These are phyloP conservation scores for Hymenotorrendiella dingleyae DNA, from an alignment of 2,329 filamentous ascomycete species.

Conservation along the genomic window DNA sequence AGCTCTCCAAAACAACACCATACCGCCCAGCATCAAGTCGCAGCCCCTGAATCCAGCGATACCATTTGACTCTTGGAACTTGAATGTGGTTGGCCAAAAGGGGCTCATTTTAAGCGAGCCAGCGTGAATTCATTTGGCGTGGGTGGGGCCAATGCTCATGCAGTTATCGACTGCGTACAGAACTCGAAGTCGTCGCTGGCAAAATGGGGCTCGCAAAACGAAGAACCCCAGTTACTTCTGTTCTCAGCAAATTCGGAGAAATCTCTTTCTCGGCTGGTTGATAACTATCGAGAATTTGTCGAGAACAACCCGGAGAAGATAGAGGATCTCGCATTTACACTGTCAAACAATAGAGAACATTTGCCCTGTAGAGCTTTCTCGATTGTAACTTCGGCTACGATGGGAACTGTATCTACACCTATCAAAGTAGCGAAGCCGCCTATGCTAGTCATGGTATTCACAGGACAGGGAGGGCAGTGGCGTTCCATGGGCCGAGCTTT, in stretches of 20 bases:
- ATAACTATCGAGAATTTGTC: not conserved
- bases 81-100: slow-evolving; percentile 10
- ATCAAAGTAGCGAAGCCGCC: slow-evolving; percentile 37
- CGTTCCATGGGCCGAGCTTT: slow-evolving; percentile 22
- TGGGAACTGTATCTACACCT: slow-evolving; percentile 38
- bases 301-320: not conserved
- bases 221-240: not conserved
- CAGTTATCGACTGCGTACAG: slow-evolving; percentile 6
- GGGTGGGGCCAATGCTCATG: slow-evolving; percentile 18
- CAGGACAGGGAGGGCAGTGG: slow-evolving; percentile 28
- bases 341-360: slow-evolving; percentile 3
- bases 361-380: not conserved
- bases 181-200: not conserved
- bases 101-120: slow-evolving; percentile 5
- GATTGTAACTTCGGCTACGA: slow-evolving; percentile 23
- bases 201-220: not conserved
- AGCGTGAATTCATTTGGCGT: slow-evolving; percentile 23
- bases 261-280: not conserved
- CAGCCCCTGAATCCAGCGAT: slow-evolving; percentile 15
- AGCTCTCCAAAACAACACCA: slow-evolving; percentile 28
- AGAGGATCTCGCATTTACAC: slow-evolving; percentile 4
- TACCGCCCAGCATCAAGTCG: slow-evolving; percentile 24
- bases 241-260: not conserved
- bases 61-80: slow-evolving; percentile 13
- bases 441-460: slow-evolving; percentile 32